phyloP scores from a whole-genome alignment of 805 yeast species.

The Yarrowia deformans region DNA sequence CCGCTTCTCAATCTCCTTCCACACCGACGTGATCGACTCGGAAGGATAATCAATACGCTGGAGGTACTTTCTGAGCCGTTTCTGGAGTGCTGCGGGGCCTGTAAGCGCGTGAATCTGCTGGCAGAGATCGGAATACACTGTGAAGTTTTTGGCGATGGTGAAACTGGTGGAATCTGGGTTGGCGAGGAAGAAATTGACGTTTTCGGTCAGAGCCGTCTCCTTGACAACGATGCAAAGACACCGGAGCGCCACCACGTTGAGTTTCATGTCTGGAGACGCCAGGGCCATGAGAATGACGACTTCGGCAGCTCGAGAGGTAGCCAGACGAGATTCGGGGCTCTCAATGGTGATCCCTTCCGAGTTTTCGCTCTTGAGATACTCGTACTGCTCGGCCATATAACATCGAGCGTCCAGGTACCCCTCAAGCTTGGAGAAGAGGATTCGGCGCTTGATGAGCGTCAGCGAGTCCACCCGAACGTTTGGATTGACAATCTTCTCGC shows the following conservation, averaged over 20 bases:
- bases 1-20: slow-evolving; percentile 58
- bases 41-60: slow-evolving; percentile 48
- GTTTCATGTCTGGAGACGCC: slow-evolving; percentile 60
- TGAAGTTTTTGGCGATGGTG: slow-evolving; percentile 49
- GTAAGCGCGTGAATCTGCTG: slow-evolving; percentile 66
- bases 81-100: slow-evolving; percentile 77
- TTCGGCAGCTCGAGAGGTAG: slow-evolving; percentile 56
- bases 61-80: slow-evolving; percentile 60
- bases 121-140: slow-evolving; percentile 56
- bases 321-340: slow-evolving; percentile 47
- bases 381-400: slow-evolving; percentile 48
- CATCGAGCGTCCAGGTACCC: slow-evolving; percentile 53
- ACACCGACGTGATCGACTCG: slow-evolving; percentile 53
- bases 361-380: slow-evolving; percentile 45
- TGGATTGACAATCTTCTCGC: slow-evolving; percentile 28
- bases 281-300: slow-evolving; percentile 60
- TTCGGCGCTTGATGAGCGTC: slow-evolving; percentile 14
- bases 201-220: slow-evolving; percentile 45
- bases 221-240: slow-evolving; percentile 50
- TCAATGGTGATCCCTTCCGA: slow-evolving; percentile 47
- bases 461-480: slow-evolving; percentile 2
- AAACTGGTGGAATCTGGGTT: slow-evolving; percentile 40
- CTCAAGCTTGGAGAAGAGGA: slow-evolving; percentile 42
- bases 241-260: slow-evolving; percentile 58
- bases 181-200: slow-evolving; percentile 39